Base-by-base conservation (phyloP, 176 grass and related monocot genomes). In the Metroxylon sagu region DNA sequence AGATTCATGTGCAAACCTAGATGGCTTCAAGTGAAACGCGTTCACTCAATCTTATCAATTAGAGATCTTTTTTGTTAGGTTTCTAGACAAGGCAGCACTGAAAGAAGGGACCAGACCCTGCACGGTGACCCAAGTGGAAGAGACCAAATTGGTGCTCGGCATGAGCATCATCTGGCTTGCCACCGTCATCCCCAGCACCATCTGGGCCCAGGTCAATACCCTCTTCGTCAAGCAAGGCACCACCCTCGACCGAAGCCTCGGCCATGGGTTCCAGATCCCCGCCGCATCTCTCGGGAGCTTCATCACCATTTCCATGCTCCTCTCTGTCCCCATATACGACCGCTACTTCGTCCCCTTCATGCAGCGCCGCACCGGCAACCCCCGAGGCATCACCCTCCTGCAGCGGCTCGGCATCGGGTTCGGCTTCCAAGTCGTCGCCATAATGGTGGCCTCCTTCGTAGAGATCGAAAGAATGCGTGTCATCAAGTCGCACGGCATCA, bases 311-410 rank as follows among this genome's bases (percentile, higher is more conserved):
- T 83, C 88, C 56, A 82, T 83, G 75, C 76, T 85, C 21, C 25
- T 91, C 25, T 54, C 65, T 16, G 68, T 91, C 30, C 88, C 88
- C 16, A 25, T 80, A 7, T 91, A 86, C 79, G 88, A 91, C 74
- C 83, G 80, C 48, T 54, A 70, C 51, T 73, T 91, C 51, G 88
- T 91, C n/a, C 88, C 88, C 2, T 43, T 86, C 48, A 73, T 56
- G 23, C 76, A 71, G 3, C 78, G 79, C 14, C 78, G 75, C 65
- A 90, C 82, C 19, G 78, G 67, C 52, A 66, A 85, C 58, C 78
- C 82, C 19, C 72, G 87, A n/a, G 87, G 87, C 54, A 85, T 90
- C 76, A 82, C 87, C 14, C 78, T 90, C 1, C 78, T 90, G 19
- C 88, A 86, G 65, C 83, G 88, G 23, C 52, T 91, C 25, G 88